phyloP scores from a whole-genome alignment of 2,329 filamentous ascomycete species.

The Botryotinia globosa region DNA sequence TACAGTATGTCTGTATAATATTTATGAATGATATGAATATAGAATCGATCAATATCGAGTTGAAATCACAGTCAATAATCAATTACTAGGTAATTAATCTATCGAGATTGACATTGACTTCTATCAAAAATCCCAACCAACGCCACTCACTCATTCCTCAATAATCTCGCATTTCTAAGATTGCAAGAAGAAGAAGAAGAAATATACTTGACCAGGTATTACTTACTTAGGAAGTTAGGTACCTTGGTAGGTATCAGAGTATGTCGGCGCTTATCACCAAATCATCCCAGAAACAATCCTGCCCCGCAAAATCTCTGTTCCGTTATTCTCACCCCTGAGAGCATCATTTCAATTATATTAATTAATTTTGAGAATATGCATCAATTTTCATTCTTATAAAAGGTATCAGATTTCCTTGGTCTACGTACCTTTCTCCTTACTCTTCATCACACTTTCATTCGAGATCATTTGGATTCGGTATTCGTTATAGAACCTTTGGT shows the following conservation, averaged over 20 bases:
- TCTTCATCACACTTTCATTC: slow-evolving; percentile 9
- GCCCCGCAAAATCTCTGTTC: background rate
- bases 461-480: background rate
- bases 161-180: background rate
- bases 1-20: background rate
- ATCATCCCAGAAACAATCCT: background rate
- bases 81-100: background rate
- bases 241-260: background rate
- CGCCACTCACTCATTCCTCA: background rate
- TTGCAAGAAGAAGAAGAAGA: background rate
- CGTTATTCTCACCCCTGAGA: background rate
- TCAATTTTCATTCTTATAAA: background rate
- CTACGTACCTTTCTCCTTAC: background rate
- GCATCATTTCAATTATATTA: slow-evolving; percentile 11
- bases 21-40: background rate
- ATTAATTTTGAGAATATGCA: background rate
- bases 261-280: background rate
- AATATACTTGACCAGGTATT: too few species aligned
- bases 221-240: background rate
- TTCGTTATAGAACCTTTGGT: slow-evolving; percentile 8
- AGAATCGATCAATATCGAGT: background rate
- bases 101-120: background rate
- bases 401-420: background rate
- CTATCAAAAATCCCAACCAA: background rate
- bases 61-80: background rate